A percentile compares a stretch with the other conserved stretches of the same genome.
phyloP scores from a whole-genome alignment of 1,139 yeast genomes.

The Eremothecium coryli region DNA sequence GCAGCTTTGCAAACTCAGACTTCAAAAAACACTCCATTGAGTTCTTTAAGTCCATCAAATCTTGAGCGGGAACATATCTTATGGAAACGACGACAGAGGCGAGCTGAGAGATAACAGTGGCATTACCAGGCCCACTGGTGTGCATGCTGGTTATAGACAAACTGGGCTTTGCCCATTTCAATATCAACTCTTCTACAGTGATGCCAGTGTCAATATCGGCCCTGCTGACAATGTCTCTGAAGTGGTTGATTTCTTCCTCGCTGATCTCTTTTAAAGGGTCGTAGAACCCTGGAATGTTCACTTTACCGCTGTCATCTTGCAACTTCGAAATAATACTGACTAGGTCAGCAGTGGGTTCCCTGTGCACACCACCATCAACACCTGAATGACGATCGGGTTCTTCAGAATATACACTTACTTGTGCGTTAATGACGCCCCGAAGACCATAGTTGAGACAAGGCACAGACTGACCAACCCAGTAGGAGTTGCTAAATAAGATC shows the following conservation, averaged over 20 bases:
- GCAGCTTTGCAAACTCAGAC: constrained; percentile 38
- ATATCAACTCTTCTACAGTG: constrained; percentile 46
- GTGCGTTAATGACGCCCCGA: constrained; percentile 79
- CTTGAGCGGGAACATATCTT: constrained; percentile 85
- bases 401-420: constrained; percentile 60
- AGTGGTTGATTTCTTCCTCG: constrained; percentile 47
- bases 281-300: constrained; percentile 62
- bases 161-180: constrained; percentile 91
- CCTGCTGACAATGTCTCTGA: constrained; percentile 49
- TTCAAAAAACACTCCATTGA: constrained; percentile 41
- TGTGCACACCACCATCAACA: constrained; percentile 85
- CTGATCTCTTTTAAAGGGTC: constrained; percentile 52
- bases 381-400: constrained; percentile 92
- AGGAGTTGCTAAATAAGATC: constrained; percentile 82
- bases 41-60: constrained; percentile 46
- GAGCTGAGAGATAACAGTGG: constrained; percentile 78
- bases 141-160: constrained; percentile 78
- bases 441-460: constrained; percentile 93
- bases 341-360: constrained; percentile 85
- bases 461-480: constrained; percentile 82
- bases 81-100: constrained; percentile 73
- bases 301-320: constrained; percentile 48
- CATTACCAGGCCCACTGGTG: constrained; percentile 85
- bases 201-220: constrained; percentile 32
- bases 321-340: constrained; percentile 60